Evolutionary conservation across 2,329 filamentous ascomycete genomes (phyloP), one percentile per base, ranked within the genome.

Genomic region (Trichoderma atrobrunneum): DNA sequence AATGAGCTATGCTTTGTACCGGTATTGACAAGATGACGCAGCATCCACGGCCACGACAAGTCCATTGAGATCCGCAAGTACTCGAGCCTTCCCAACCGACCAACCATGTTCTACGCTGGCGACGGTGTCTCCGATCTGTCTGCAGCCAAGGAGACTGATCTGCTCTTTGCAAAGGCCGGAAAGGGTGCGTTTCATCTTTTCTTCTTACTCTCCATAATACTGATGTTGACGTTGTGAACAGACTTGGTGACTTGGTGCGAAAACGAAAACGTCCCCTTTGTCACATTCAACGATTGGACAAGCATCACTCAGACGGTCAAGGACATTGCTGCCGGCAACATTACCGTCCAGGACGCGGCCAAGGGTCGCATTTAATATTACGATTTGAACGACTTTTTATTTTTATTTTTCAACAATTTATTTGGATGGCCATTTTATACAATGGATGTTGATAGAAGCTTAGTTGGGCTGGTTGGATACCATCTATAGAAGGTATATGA

Each of bases 31-130:
- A 8, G 10, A 2, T 21, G 30, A 21, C 7, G 30, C 59, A 93
- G 92, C 79, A 87, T 91, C 72, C 97, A 97, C 78, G 96, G 96
- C n/a, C 96, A 99, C 80, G 95, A 99, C 87, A 99, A 99, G 88
- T 95, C 92, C 30, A 86, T 95, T 69, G 93, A 96, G 80, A 94
- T 99, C 78, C 90, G 93, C 75, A 94, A 94, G 66, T 98, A 98
- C 83, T 91, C 92, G 3, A 86, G 89, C 30, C 86, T 97, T 57
- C 90, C 93, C 0, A 83, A 92, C 78, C 88, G 94, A 56, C 96
- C 96, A 2, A 91, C 90, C 51, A 89, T 98, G 84, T 94, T 98
- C 81, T 99, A 99, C 78, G 95, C 96, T 36, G 96, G 96, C 72
- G 95, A 98, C 77, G 95, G 95, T 63, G 94, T 98, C 5, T 97